Percentiles rank a stretch among this genome's conserved stretches.
Conservation (phyloP, 768 basidiomycete species). For the Lactarius trivialis region DNA sequence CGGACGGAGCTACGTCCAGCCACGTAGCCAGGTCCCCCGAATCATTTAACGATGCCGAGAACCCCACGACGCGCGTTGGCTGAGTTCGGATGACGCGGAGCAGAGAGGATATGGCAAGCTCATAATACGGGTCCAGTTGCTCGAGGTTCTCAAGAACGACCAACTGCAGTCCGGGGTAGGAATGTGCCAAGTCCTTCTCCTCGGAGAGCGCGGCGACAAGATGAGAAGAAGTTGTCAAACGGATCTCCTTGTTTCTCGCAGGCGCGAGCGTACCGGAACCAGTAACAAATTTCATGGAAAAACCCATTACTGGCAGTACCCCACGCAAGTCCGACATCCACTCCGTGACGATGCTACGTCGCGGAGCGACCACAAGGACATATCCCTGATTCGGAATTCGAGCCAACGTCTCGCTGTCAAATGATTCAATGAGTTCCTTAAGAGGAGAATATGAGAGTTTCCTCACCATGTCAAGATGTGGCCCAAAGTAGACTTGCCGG, state of each 20-base stretch:
- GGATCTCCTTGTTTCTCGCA: slow-evolving; percentile 41
- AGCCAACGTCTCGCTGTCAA: slow-evolving; percentile 48
- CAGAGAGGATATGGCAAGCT: slow-evolving; percentile 71
- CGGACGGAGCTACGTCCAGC: slow-evolving; percentile 62
- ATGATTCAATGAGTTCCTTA: slow-evolving; percentile 18
- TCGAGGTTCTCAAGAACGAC: slow-evolving; percentile 84
- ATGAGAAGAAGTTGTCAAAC: slow-evolving; percentile 48
- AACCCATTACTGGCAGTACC: slow-evolving; percentile 33
- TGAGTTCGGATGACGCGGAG: slow-evolving; percentile 54
- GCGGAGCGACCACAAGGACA: slow-evolving; percentile 59
- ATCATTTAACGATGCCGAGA: slow-evolving; percentile 75
- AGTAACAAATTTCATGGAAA: slow-evolving; percentile 36
- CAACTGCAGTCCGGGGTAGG: slow-evolving; percentile 46
- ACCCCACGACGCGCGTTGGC: slow-evolving; percentile 67
- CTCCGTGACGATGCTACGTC: slow-evolving; percentile 49
- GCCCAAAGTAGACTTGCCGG: slow-evolving; percentile 74
- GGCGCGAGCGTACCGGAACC: slow-evolving; percentile 31
- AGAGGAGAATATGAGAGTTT: background rate
- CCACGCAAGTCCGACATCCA: slow-evolving; percentile 46
- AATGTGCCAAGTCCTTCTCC: slow-evolving; percentile 22
- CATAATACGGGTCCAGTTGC: slow-evolving; percentile 72
- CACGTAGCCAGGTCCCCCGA: slow-evolving; percentile 75
- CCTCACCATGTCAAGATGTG: slow-evolving; percentile 69
- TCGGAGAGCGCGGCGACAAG: slow-evolving; percentile 42
- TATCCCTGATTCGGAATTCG: slow-evolving; percentile 40